phyloP scores from a whole-genome alignment of 306 rosid species.

The Vachellia pachyceras region DNA sequence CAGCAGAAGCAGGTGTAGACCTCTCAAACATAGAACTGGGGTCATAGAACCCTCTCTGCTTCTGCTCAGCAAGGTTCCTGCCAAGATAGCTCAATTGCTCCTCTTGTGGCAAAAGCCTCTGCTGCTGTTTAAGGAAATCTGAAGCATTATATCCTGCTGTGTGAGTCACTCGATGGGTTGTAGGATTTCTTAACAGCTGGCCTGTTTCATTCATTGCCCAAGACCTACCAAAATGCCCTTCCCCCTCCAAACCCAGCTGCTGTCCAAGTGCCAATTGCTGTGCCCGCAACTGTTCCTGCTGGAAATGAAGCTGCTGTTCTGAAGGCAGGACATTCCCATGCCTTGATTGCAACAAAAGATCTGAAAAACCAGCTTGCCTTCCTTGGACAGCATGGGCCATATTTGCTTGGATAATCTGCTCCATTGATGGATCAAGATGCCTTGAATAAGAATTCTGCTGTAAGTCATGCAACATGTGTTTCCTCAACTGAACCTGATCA shows the following conservation, averaged over 20 bases:
- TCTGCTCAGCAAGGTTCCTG: conserved; percentile 60
- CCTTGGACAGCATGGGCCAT: conserved; percentile 57
- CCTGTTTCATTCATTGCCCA: conserved; percentile 60
- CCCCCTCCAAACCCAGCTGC: conserved; percentile 65
- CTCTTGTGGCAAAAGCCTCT: conserved; percentile 58
- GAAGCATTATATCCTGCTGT: conserved; percentile 54
- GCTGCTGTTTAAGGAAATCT: conserved; percentile 64
- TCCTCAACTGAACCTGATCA: conserved; percentile 60
- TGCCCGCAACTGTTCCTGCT: conserved; percentile 62
- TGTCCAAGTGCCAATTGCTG: conserved; percentile 68
- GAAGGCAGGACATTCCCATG: conserved; percentile 58
- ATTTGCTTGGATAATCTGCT: conserved; percentile 66
- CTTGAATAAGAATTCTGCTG: conserved; percentile 57
- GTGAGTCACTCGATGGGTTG: conserved; percentile 55
- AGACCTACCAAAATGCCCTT: conserved; percentile 59
- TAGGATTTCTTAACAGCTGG: conserved; percentile 57
- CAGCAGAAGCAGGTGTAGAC: conserved; percentile 52
- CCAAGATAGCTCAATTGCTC: conserved; percentile 61
- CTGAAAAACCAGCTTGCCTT: conserved; percentile 63
- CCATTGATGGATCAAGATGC: conserved; percentile 60
- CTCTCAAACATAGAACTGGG: conserved; percentile 61
- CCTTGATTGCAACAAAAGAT: conserved; percentile 57
- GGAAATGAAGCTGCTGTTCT: conserved; percentile 60
- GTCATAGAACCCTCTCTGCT: conserved; percentile 59
- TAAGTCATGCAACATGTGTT: conserved; percentile 51